phyloP scores from a whole-genome alignment of 2,329 filamentous ascomycete species.

The Arthrinium phaeospermum region DNA sequence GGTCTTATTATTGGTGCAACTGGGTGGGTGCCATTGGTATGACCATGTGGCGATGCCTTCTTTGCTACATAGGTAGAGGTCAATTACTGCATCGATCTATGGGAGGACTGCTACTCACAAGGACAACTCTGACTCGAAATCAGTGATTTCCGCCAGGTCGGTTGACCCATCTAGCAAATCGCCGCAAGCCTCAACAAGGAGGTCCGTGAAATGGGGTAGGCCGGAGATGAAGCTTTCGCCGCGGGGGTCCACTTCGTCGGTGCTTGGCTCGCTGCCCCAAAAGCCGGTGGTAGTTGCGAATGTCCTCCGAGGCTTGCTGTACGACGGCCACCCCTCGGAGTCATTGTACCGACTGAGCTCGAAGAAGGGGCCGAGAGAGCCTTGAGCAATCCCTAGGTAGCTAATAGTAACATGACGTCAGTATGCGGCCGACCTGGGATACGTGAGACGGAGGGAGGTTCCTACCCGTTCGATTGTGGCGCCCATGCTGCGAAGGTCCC shows the following conservation, averaged over 20 bases:
- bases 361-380: conserved; percentile 18
- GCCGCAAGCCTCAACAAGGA: conserved; percentile 15
- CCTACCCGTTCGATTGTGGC: conserved; percentile 16
- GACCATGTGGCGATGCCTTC: conserved; percentile 17
- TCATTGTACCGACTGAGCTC: conserved; percentile 18
- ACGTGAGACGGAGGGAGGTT: not conserved
- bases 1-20: not conserved
- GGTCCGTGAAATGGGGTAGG: conserved; percentile 18
- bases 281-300: conserved; percentile 12
- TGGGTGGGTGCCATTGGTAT: not conserved
- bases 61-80: not conserved
- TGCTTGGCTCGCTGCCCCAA: conserved; percentile 15
- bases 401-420: not conserved
- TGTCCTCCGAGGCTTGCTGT: conserved; percentile 14
- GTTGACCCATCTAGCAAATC: conserved; percentile 13
- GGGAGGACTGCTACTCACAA: not conserved
- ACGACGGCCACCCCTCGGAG: conserved; percentile 19
- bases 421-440: not conserved
- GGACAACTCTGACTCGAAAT: conserved; percentile 1
- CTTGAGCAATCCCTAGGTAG: conserved; percentile 18
- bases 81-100: not conserved
- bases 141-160: not conserved
- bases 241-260: conserved; percentile 11
- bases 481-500: conserved; percentile 16
- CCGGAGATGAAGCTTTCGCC: conserved; percentile 19